Base-by-base conservation (phyloP, 2,329 filamentous ascomycete genomes). In the Penicillium sp. region DNA sequence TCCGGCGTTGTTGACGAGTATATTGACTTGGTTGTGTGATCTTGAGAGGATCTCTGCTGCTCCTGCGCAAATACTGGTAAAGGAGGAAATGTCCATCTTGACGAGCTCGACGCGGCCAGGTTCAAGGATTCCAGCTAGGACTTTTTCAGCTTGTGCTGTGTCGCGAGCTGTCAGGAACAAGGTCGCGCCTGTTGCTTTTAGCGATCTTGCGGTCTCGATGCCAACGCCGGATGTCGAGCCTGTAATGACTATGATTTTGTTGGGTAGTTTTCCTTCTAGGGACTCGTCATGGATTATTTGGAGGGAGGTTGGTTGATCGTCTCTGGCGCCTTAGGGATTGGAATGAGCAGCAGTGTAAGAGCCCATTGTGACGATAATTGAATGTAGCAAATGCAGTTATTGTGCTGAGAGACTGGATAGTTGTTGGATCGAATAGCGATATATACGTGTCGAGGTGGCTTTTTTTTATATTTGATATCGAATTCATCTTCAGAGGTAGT, bases 131-230 rank as follows among this genome's bases (percentile, higher is more conserved):
- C 70, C 71, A 5, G 59, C 62, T 22, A 68, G 63, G 8, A 63
- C 75, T 57, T 68, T 70, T 26, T 73, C 62, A 16, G 75, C 74
- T 60, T 79, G 80, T 7, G 66, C 57, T 1, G 78, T 57, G 58
- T 81, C 69, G 13, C 80, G 74, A 1, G 72, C 78, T 3, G 79
- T 78, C 8, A 76, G 65, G 63, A 73, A 81, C 47, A 81, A 60
- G 27, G 68, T 77, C 10, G 79, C 79, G 9, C 80, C 80, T 0
- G 81, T 79, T 11, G 73, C 66, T 22, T 72, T 64, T 19, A 84
- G 69, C 2, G 80, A 80, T 13, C 72, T 70, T 2, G 71, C 77
- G 4, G 77, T 80, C 54, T 80, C 75, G 31, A 76, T 59, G 10
- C 79, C 79, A 24, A 81, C 65, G 1, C 79, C 79, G 13, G 74